Percentiles rank a stretch among this genome's conserved stretches.
Evolutionary conservation across 768 basidiomycete species (phyloP).

Genomic region (Lactifluus subvellereus): DNA sequence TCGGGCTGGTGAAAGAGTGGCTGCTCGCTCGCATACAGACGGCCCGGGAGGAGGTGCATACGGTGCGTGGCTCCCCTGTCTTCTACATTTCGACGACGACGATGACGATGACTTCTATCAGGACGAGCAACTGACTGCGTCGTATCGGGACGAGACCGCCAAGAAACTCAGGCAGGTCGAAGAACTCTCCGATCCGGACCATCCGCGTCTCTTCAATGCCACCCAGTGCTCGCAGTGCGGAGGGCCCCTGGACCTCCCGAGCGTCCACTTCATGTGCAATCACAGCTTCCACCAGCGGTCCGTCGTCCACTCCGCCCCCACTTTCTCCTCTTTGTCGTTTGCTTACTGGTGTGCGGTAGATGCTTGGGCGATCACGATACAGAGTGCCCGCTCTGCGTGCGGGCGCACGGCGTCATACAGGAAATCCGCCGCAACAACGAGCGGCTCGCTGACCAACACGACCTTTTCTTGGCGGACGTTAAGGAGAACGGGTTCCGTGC

Average conservation of each 20-base stretch:
- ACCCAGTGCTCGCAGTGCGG: slow-evolving; percentile 88
- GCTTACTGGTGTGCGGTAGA: slow-evolving; percentile 35
- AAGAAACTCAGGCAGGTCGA: slow-evolving; percentile 75
- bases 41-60: slow-evolving; percentile 69
- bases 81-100: neutral
- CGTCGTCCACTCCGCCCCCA: slow-evolving; percentile 15
- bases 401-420: slow-evolving; percentile 81
- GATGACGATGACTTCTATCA: slow-evolving; percentile 28
- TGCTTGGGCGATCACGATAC: slow-evolving; percentile 86
- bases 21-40: slow-evolving; percentile 71
- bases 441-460: slow-evolving; percentile 74
- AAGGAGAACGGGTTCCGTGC: slow-evolving; percentile 63
- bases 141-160: slow-evolving; percentile 81
- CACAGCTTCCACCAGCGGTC: slow-evolving; percentile 96
- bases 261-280: slow-evolving; percentile 96
- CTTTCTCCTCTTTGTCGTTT: neutral
- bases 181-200: slow-evolving; percentile 70
- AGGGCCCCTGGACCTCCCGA: slow-evolving; percentile 87
- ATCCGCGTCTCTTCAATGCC: slow-evolving; percentile 88
- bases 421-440: slow-evolving; percentile 88
- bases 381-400: slow-evolving; percentile 85
- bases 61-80: slow-evolving; percentile 39
- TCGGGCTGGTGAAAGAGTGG: slow-evolving; percentile 92
- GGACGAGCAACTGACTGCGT: slow-evolving; percentile 84
- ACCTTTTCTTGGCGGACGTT: slow-evolving; percentile 72